Percentiles rank a stretch among this genome's conserved stretches.
Evolutionary conservation across 352 stramenopile genomes (phyloP).

Genomic region (Elongisporangium prolatum): DNA sequence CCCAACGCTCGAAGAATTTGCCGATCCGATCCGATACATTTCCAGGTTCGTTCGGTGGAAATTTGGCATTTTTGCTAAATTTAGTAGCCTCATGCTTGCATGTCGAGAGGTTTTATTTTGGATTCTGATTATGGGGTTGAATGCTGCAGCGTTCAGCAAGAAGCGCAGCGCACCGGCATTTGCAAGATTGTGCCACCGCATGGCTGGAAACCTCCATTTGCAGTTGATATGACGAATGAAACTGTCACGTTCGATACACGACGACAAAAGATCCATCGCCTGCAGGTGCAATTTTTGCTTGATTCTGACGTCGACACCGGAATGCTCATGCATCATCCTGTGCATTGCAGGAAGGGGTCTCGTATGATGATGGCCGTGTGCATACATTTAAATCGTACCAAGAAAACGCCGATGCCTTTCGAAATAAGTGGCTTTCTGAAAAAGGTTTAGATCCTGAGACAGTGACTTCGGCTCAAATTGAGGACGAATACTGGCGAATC

Average conservation of each 20-base stretch:
- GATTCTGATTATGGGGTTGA: conserved; percentile 1
- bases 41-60: conserved; percentile 26
- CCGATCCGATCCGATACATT: conserved; percentile 88
- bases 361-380: conserved; percentile 50
- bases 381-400: conserved; percentile 74
- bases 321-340: background rate
- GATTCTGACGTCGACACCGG: background rate
- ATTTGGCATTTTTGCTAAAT: background rate
- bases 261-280: conserved; percentile 90
- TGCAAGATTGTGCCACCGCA: conserved; percentile 96
- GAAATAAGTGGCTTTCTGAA: conserved; percentile 39
- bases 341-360: conserved; percentile 51
- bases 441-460: conserved; percentile 30
- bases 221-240: conserved; percentile 59
- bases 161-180: conserved; percentile 84
- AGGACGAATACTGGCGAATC: conserved; percentile 87
- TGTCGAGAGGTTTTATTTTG: conserved; percentile 1
- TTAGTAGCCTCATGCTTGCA: background rate
- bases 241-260: conserved; percentile 88
- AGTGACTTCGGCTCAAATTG: conserved; percentile 63
- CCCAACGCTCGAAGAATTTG: conserved; percentile 84
- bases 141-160: conserved; percentile 45
- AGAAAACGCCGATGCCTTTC: conserved; percentile 48
- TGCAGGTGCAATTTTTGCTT: conserved; percentile 23
- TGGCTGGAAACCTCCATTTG: conserved; percentile 88